Base-by-base conservation (phyloP, 2,329 filamentous ascomycete genomes). In the Leptographium wingfieldii region DNA sequence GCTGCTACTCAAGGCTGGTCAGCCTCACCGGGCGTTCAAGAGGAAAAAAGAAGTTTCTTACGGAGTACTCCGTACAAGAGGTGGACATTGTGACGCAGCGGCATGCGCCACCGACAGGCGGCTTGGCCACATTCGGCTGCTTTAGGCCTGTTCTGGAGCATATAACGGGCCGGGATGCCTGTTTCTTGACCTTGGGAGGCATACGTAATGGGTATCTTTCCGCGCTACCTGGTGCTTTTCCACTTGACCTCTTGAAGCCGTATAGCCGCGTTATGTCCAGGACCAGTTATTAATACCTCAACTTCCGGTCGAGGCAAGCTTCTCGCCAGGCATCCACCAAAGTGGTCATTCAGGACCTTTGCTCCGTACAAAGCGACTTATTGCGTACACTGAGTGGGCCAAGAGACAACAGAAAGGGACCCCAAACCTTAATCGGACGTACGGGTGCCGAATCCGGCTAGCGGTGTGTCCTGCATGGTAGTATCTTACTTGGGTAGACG, bases 381-480 rank as follows among this genome's bases (percentile, higher is more conserved):
- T 46, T 46, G 19, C 19, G 16, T n/a, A n/a, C 16, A 46, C 43
- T 19, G 43, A 19, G 43, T n/a, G 43, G 43, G 38, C 38, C 43
- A 46, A 46, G 43, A 46, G 19, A 19, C 16, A n/a, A 19, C 43
- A 29, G 25, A 48, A 46, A 19, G 40, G 11, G 22, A 27, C 40
- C 38, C 16, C 31, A 58, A 58, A 58, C 56, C 56, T 58, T 58
- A 58, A 52, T 58, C 56, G 48, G 48, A 58, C 56, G 56, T 58
- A 25, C 14, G 5, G 19, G 16, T n/a, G 55, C 38, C 55, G 12
- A 22, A 55, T 38, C 9, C 3, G 53, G 53, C 31, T 55, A 55
- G 35, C 35, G 53, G n/a, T 5, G 10, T 5, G 49, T 52, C 49
- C 49, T 22, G 22, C 22, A 22, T 22, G 22, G 22, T 22, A 22